Conservation (phyloP, 192 early-diverging fungal species). For the Linnemannia exigua region DNA sequence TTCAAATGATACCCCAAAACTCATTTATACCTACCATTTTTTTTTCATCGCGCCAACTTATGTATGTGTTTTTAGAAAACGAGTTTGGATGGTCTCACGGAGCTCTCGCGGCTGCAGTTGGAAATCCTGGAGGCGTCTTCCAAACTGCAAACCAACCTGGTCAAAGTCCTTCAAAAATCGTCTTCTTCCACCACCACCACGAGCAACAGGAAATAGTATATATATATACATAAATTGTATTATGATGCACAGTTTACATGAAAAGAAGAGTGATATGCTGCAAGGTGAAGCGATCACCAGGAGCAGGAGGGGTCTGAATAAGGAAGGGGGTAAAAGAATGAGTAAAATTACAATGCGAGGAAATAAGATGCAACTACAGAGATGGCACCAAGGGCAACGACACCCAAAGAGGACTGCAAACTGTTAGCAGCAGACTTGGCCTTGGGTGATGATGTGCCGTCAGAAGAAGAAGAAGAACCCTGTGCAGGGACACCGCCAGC, state of each 20-base stretch:
- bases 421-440: not conserved
- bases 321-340: not conserved
- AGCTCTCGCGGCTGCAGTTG: not conserved
- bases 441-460: not conserved
- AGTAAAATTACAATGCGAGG: not conserved
- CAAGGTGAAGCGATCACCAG: too few species aligned
- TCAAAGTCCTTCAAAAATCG: not conserved
- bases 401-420: not conserved
- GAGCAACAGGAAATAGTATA: not conserved
- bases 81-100: not conserved
- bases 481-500: not conserved
- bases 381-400: not conserved
- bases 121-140: constrained; percentile 12
- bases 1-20: not conserved
- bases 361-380: not conserved
- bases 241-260: too few species aligned
- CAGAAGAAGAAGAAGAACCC: not conserved
- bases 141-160: constrained; percentile 6
- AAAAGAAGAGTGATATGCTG: too few species aligned
- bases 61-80: constrained; percentile 10
- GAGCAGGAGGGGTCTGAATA: not conserved
- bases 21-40: not conserved
- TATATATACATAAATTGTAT: too few species aligned
- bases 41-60: not conserved
- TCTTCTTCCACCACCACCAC: not conserved